These are phyloP conservation scores for Morella rubra DNA, from an alignment of 306 rosid species.

Conservation along the genomic window DNA sequence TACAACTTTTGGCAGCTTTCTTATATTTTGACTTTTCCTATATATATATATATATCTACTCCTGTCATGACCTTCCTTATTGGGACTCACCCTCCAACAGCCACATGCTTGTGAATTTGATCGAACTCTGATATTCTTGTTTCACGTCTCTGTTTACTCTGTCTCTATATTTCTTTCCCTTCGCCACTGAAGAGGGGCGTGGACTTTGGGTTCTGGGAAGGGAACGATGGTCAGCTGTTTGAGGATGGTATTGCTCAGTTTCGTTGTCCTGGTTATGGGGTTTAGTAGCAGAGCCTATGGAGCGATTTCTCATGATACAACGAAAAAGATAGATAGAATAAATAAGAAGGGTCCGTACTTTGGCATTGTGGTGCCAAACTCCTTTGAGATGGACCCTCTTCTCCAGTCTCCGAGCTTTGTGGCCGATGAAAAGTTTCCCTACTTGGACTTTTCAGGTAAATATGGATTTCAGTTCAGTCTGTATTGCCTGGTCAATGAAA, in stretches of 20 bases:
- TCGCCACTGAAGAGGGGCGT: neutral
- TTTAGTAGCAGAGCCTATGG: constrained; percentile 36
- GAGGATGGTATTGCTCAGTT: constrained; percentile 25
- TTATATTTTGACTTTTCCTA: neutral
- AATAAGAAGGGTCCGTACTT: constrained; percentile 61
- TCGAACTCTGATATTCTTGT: neutral
- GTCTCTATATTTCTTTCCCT: neutral
- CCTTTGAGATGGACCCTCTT: constrained; percentile 73
- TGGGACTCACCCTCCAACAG: neutral
- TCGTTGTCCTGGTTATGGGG: constrained; percentile 35
- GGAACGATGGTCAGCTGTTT: constrained; percentile 27
- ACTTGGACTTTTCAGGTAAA: constrained; percentile 61
- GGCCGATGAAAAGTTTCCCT: constrained; percentile 40
- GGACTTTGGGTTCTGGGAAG: neutral
- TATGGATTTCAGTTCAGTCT: neutral
- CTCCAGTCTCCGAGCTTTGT: constrained; percentile 53
- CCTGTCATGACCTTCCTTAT: too few relatives aligned
- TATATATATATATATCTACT: too few relatives aligned
- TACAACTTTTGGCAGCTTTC: neutral
- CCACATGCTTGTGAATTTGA: neutral
- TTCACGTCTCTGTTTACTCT: neutral
- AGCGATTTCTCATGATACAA: constrained; percentile 24
- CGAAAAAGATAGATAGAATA: constrained; percentile 39
- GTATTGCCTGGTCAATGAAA: neutral
- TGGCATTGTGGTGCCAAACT: constrained; percentile 76